Evolutionary conservation across 495 filamentous ascomycete genomes (phyloP), one percentile per base, ranked within the genome.

Genomic region (Glonium stellatum): DNA sequence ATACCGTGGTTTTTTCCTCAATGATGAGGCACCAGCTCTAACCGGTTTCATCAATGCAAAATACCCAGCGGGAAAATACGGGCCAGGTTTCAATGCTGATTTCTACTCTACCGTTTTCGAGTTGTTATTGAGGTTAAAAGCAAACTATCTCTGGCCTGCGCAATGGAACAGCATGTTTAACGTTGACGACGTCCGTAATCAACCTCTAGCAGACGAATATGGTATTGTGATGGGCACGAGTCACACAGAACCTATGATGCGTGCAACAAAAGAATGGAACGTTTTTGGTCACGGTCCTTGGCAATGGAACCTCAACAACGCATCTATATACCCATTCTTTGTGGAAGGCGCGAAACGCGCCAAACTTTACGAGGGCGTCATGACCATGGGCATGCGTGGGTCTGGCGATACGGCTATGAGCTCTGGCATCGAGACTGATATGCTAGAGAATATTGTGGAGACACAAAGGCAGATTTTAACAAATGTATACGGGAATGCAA

Each of bases 1-100:
- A 67, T 91, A 88, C 70, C 79, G 87, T 5, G 87, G 86, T 10
- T 82, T 91, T 68, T 91, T 91, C 75, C 75, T 91, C 67, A 90
- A 91, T 68, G 87, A 90, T 58, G 86, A 91, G 64, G 82, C 85
- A 54, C 87, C 87, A 1, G 84, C 82, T 0, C 67, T 90, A 55
- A 85, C 86, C 0, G 83, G 83, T 58, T 91, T 84, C 84, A 79
- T 89, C 27, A 75, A 81, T 31, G 75, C 69, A n/a, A 80, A 79
- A 44, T 82, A 75, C 35, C 72, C 71, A 9, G 66, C 60, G n/a
- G 72, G 71, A 4, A 68, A 74, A 12, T 87, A 81, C 49, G 84
- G 84, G 2, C 71, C 79, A 5, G 81, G 80, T 1, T 90, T 80
- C 61, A 81, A 82, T 27, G 75, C 77, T 19, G 78, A 80, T 13